Evolutionary conservation across 495 filamentous ascomycete species (phyloP), one percentile per base, ranked within the genome.

Genomic region (Xylaria nigripes): DNA sequence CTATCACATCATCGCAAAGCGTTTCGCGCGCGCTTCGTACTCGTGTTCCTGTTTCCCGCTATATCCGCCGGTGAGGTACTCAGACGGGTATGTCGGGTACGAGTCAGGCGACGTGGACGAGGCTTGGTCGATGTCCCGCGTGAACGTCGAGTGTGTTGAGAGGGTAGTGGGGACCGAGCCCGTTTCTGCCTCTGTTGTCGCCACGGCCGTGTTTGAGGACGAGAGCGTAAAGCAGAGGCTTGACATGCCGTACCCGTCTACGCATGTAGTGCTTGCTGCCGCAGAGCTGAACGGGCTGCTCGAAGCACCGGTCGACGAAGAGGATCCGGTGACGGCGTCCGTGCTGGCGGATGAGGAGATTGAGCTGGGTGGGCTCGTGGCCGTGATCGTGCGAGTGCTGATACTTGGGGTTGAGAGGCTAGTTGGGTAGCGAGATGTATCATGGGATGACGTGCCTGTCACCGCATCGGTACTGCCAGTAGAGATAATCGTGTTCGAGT

Each of bases 301-400:
- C 18, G 44, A 9, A 32, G 45, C 58, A n/a, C 51, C 32, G n/a
- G 42, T 32, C 22, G 41, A 22, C 13, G 29, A 24, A 2, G 60
- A 48, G 12, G 60, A 50, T 4, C 29, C 54, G 4, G 63, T 59
- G 19, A 51, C 56, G 22, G 58, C 53, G n/a, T 51, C 58, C 2
- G 47, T 57, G 45, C 55, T 47, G 2, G 48, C 61, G 0, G 56
- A 57, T 1, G 57, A 55, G 30, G 38, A 56, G 13, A 43, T 32
- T 19, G 50, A 49, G 10, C 45, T 52, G 5, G 60, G 38, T 23
- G 48, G 13, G 12, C 42, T 24, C n/a, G 48, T 15, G 1, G 12
- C 5, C 2, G 50, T 15, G 10, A 19, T 42, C 13, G 57, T 60
- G 13, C 49, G 9, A 13, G 50, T 56, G 40, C 42, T 38, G 29